phyloP scores from a whole-genome alignment of 345 rosid species.

The Melaleuca quinquenervia region DNA sequence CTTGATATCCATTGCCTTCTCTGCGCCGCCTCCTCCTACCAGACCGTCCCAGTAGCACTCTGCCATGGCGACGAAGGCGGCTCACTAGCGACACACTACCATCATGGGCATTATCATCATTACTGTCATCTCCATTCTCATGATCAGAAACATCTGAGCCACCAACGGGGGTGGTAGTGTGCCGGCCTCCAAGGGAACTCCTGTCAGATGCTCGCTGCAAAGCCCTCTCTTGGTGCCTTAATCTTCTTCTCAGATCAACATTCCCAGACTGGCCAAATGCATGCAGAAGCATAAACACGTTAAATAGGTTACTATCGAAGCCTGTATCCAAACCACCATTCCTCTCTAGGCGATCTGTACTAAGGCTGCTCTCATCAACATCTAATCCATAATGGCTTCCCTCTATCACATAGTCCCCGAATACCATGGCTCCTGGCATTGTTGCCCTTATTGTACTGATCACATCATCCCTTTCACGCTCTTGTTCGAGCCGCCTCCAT shows the following conservation, averaged over 20 bases:
- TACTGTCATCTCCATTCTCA: constrained; percentile 27
- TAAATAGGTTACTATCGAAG: constrained; percentile 49
- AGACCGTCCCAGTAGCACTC: constrained; percentile 52
- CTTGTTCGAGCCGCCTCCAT: constrained; percentile 74
- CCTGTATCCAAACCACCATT: constrained; percentile 34
- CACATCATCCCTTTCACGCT: constrained; percentile 61
- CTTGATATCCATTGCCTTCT: constrained; percentile 25
- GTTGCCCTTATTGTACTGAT: constrained; percentile 76
- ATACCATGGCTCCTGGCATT: constrained; percentile 82
- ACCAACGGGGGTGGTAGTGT: constrained; percentile 5
- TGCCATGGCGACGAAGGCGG: constrained; percentile 58
- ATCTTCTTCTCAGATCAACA: constrained; percentile 27
- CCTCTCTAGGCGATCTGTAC: constrained; percentile 13
- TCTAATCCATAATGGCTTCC: constrained; percentile 42
- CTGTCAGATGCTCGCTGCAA: constrained; percentile 15
- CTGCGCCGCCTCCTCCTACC: constrained; percentile 70
- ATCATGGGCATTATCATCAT: background rate
- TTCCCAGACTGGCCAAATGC: constrained; percentile 67
- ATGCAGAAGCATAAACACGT: constrained; percentile 51
- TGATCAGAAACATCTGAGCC: constrained; percentile 31
- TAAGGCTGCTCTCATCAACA: constrained; percentile 18
- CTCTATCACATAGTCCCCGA: constrained; percentile 81
- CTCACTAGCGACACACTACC: constrained; percentile 44
- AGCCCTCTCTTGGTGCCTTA: constrained; percentile 25
- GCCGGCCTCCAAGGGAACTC: constrained; percentile 11